These are phyloP conservation scores for Triticum dicoccoides DNA, from an alignment of 176 grass and related monocot species.

Conservation along the genomic window DNA sequence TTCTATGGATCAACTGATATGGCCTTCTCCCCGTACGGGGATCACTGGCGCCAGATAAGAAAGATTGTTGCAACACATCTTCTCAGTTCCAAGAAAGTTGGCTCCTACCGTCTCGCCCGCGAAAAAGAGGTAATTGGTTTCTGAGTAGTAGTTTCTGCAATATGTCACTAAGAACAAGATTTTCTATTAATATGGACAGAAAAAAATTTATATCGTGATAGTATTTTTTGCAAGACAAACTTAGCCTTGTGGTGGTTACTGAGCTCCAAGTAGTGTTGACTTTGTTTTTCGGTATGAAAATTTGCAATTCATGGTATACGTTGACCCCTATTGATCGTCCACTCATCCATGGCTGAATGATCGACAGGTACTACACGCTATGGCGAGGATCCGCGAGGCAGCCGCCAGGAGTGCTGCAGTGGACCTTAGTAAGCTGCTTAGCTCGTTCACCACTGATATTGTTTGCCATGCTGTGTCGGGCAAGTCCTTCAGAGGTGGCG, in stretches of 20 bases:
- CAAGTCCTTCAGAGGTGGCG: neutral
- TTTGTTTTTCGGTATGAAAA: no score
- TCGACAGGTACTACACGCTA: neutral
- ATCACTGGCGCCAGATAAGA: constrained; percentile 40
- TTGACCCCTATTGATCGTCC: no score
- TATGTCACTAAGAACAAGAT: no score
- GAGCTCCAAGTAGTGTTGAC: no score
- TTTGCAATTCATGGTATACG: no score
- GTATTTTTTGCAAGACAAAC: no score
- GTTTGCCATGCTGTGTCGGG: constrained; percentile 13
- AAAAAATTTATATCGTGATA: no score
- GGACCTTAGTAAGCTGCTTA: constrained; percentile 31
- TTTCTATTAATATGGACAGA: no score
- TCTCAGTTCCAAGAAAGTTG: constrained; percentile 1
- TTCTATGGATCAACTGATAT: constrained; percentile 28
- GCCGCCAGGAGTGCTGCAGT: neutral
- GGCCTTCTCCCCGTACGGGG: constrained; percentile 30
- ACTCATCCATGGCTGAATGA: no score
- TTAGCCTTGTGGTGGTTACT: no score
- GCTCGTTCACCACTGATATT: constrained; percentile 24
- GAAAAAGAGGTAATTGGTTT: neutral
- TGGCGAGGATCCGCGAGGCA: neutral
- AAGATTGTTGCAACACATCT: constrained; percentile 24
- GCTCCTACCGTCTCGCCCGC: neutral
- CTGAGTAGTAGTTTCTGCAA: no score